These are phyloP conservation scores for Chaetoceros tenuissimus DNA, from an alignment of 108 stramenopile genomes.

Conservation along the genomic window DNA sequence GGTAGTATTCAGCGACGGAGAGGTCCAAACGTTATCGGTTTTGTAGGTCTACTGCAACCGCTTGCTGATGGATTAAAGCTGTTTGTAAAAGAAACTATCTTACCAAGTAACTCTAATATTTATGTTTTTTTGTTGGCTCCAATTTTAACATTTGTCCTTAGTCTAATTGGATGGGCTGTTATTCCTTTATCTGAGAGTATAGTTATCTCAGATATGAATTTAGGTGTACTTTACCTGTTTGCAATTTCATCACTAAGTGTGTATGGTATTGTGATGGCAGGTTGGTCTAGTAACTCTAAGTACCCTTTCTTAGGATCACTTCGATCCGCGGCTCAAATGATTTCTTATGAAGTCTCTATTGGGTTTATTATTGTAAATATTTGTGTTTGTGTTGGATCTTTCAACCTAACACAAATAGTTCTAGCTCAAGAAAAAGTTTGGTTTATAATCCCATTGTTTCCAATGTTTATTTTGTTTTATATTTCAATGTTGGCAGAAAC, in stretches of 20 bases:
- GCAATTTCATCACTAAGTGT: neutral
- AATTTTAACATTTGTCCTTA: neutral
- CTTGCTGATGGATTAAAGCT: neutral
- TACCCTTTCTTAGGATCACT: constrained; percentile 16
- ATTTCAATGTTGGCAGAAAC: constrained; percentile 28
- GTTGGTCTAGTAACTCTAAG: constrained; percentile 19
- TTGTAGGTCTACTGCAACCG: neutral
- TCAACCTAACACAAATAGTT: constrained; percentile 20
- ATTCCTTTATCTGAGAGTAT: neutral
- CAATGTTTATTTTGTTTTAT: constrained; percentile 27
- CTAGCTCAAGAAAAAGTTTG: constrained; percentile 17
- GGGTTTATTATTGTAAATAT: constrained; percentile 29
- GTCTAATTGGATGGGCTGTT: neutral
- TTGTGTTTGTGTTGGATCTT: constrained; percentile 16
- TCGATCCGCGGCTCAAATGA: constrained; percentile 23
- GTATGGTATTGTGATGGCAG: constrained; percentile 7
- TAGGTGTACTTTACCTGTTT: neutral
- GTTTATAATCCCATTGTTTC: constrained; percentile 22
- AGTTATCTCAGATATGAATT: neutral
- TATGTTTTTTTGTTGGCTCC: neutral
- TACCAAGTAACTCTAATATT: neutral
- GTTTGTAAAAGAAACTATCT: neutral
- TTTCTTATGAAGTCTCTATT: constrained; percentile 32
- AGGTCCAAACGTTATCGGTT: neutral
- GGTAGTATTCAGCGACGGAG: neutral